Conservation (phyloP, 306 rosid genomes). For the Glycine latifolia region DNA sequence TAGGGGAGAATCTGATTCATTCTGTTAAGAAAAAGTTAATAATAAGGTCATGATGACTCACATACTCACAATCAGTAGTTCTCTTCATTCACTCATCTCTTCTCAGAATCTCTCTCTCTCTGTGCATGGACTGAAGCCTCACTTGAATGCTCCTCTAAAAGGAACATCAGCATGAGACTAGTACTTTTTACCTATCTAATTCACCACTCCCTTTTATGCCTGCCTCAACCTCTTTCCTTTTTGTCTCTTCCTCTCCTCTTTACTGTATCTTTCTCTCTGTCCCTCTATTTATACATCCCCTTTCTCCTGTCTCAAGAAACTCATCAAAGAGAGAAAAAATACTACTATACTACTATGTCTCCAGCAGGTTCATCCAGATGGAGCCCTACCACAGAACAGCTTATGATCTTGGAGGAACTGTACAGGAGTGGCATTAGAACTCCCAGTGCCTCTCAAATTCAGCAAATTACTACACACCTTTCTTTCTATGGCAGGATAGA, state of each 20-base stretch:
- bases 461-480: slow-evolving; percentile 85
- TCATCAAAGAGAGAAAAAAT: background rate
- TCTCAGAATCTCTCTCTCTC: slow-evolving; percentile 40
- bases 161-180: slow-evolving; percentile 66
- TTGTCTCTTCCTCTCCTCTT: slow-evolving; percentile 57
- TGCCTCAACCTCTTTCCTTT: slow-evolving; percentile 51
- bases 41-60: slow-evolving; percentile 71
- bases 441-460: slow-evolving; percentile 88
- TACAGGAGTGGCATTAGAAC: slow-evolving; percentile 82
- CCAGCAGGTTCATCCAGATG: slow-evolving; percentile 80
- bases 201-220: slow-evolving; percentile 46
- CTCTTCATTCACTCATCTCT: slow-evolving; percentile 36
- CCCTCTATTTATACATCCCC: slow-evolving; percentile 57
- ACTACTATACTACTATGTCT: slow-evolving; percentile 50
- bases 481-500: slow-evolving; percentile 88
- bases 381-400: slow-evolving; percentile 94
- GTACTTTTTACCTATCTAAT: slow-evolving; percentile 57
- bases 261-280: slow-evolving; percentile 63
- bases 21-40: slow-evolving; percentile 52
- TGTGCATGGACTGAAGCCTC: slow-evolving; percentile 54
- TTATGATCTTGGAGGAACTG: slow-evolving; percentile 90
- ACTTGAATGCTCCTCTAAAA: slow-evolving; percentile 68
- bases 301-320: slow-evolving; percentile 35
- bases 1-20: slow-evolving; percentile 50
- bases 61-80: slow-evolving; percentile 44